phyloP scores from a whole-genome alignment of 805 yeast species.

The Blastobotrys parvus region DNA sequence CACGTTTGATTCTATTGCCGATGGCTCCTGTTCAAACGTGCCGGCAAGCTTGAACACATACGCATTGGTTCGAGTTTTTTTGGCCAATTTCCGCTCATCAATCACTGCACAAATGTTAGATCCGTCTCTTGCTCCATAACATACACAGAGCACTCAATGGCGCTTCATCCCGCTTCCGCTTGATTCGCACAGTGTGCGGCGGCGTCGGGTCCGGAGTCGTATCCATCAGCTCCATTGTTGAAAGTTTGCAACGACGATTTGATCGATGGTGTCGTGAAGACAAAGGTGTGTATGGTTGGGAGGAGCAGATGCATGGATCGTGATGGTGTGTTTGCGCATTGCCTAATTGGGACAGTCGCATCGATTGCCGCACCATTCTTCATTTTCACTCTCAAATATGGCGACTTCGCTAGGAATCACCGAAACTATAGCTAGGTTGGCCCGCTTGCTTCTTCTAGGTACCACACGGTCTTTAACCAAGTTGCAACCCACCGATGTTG shows the following conservation, averaged over 20 bases:
- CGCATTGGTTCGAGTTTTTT: constrained; percentile 7
- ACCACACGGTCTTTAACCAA: neutral
- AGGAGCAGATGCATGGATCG: too few relatives aligned
- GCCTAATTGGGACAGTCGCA: too few relatives aligned
- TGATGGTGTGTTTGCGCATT: too few relatives aligned
- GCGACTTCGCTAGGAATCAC: too few relatives aligned
- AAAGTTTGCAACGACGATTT: neutral
- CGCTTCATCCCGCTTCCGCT: constrained; percentile 79
- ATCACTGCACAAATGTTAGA: too few relatives aligned
- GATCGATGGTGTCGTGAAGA: too few relatives aligned
- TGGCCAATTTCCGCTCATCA: constrained; percentile 1
- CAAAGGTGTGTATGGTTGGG: too few relatives aligned
- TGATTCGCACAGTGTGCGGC: constrained; percentile 72
- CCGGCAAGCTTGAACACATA: constrained; percentile 23
- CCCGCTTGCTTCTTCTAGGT: too few relatives aligned
- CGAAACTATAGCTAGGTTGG: too few relatives aligned
- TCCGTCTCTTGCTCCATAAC: too few relatives aligned
- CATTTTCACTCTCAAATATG: too few relatives aligned
- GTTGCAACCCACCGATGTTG: constrained; percentile 37
- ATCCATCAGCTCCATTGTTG: constrained; percentile 3
- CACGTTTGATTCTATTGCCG: constrained; percentile 13
- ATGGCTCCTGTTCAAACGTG: constrained; percentile 21
- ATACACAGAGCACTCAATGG: constrained; percentile 68
- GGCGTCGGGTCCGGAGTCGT: constrained; percentile 10
- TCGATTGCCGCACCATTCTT: too few relatives aligned